Conservation (phyloP, 345 rosid species). For the Erysimum cheiranthoides region DNA sequence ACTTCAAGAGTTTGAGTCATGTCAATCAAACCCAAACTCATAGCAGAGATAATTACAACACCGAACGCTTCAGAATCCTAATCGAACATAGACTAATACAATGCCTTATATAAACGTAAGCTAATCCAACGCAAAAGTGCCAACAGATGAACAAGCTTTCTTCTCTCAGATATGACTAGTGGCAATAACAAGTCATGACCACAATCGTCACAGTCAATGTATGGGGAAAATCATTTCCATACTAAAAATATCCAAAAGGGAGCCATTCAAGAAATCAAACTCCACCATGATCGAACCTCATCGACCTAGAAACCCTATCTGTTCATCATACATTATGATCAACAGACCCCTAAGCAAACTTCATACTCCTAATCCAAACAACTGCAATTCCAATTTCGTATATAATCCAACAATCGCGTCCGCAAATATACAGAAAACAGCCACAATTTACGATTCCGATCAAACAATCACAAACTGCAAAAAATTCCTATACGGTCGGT, state of each 20-base stretch:
- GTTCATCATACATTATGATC: conserved; percentile 32
- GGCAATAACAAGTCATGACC: conserved; percentile 1
- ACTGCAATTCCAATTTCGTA: conserved; percentile 23
- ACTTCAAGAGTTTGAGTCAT: background rate
- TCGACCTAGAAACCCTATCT: conserved; percentile 17
- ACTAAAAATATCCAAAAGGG: background rate
- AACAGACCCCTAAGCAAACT: conserved; percentile 6
- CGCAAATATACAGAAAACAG: background rate
- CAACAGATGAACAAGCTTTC: background rate
- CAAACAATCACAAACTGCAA: conserved; percentile 1
- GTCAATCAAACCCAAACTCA: background rate
- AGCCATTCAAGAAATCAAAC: conserved; percentile 12
- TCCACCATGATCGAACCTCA: conserved; percentile 11
- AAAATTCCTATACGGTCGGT: conserved; percentile 1
- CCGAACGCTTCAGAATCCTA: background rate
- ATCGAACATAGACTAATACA: conserved; percentile 6
- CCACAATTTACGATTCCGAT: conserved; percentile 9
- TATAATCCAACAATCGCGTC: conserved; percentile 6
- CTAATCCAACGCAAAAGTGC: conserved; percentile 5
- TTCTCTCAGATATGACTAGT: conserved; percentile 20
- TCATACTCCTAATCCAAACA: conserved; percentile 31
- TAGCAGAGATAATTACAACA: background rate
- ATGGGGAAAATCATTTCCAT: conserved; percentile 21
- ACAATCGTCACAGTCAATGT: conserved; percentile 8
- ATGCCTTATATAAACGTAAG: background rate